A percentile compares a stretch with the other conserved stretches of the same genome.
Conservation (phyloP, 164 flowering plant genomes). For the Tinospora cordifolia region DNA sequence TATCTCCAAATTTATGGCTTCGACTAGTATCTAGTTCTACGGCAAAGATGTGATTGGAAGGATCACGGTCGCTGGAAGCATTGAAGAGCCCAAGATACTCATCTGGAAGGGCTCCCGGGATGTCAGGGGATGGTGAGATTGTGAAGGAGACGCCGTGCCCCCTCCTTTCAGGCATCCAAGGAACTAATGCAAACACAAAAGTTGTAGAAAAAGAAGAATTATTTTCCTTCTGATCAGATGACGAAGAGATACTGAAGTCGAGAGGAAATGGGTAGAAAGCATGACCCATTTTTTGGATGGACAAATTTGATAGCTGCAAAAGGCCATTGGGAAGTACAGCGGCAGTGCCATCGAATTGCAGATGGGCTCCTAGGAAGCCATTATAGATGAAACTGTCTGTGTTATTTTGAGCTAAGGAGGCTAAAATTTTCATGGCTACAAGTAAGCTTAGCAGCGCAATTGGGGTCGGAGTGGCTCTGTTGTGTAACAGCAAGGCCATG, state of each 20-base stretch:
- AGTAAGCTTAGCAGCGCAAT: too few relatives aligned
- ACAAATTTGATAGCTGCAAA: background rate
- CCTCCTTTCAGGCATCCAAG: slow-evolving; percentile 5
- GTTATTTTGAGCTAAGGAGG: too few relatives aligned
- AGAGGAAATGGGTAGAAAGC: slow-evolving; percentile 21
- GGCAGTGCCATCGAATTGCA: background rate
- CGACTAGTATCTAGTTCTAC: slow-evolving; percentile 23
- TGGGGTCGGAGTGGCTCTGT: too few relatives aligned
- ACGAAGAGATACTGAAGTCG: slow-evolving; percentile 8
- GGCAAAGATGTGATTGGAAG: slow-evolving; percentile 9
- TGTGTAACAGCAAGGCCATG: too few relatives aligned
- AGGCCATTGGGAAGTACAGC: background rate
- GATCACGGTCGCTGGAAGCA: slow-evolving; percentile 9
- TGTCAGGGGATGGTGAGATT: slow-evolving; percentile 1
- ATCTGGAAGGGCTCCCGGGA: slow-evolving; percentile 1
- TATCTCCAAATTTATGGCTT: slow-evolving; percentile 15
- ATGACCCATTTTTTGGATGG: slow-evolving; percentile 9
- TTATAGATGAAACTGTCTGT: background rate
- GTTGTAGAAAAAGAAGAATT: slow-evolving; percentile 16
- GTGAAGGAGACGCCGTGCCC: slow-evolving; percentile 23
- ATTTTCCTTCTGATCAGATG: too few relatives aligned
- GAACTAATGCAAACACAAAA: slow-evolving; percentile 17
- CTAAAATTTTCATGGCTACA: too few relatives aligned
- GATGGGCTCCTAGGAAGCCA: background rate
- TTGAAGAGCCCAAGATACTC: slow-evolving; percentile 20